These are phyloP conservation scores for Keithomyces neogunnii DNA, from an alignment of 2,329 filamentous ascomycete species.

Conservation along the genomic window DNA sequence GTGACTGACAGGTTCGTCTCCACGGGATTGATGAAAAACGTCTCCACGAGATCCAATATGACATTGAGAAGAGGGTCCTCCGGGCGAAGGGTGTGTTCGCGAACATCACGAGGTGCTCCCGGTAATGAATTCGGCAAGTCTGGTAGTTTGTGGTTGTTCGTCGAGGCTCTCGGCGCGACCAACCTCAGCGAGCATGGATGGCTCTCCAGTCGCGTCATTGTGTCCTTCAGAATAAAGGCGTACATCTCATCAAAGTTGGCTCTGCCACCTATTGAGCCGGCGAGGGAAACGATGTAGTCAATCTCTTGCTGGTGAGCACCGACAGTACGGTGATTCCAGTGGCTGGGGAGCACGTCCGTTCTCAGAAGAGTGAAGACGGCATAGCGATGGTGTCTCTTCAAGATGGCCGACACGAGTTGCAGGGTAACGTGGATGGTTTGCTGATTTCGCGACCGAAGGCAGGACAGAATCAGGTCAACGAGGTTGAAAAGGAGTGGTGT, in stretches of 20 bases:
- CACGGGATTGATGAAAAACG: conserved; percentile 83
- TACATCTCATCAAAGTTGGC: conserved; percentile 67
- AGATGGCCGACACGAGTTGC: conserved; percentile 75
- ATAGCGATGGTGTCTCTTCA: conserved; percentile 82
- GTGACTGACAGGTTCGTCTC: conserved; percentile 87
- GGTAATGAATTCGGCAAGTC: conserved; percentile 47
- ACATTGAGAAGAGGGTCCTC: conserved; percentile 58
- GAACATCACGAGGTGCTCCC: conserved; percentile 52
- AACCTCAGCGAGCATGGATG: conserved; percentile 65
- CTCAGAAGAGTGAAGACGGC: conserved; percentile 69
- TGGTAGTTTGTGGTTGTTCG: conserved; percentile 48
- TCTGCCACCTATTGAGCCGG: conserved; percentile 58
- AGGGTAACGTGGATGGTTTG: conserved; percentile 88
- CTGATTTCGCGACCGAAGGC: conserved; percentile 72
- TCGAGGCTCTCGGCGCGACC: conserved; percentile 52
- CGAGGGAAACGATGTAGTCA: conserved; percentile 60
- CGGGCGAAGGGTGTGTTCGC: conserved; percentile 51
- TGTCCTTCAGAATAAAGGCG: conserved; percentile 63
- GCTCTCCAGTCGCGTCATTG: conserved; percentile 57
- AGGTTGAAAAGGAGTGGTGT: conserved; percentile 89
- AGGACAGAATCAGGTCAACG: conserved; percentile 81
- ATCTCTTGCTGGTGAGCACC: conserved; percentile 70
- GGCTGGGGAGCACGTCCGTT: conserved; percentile 49
- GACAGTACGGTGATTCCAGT: conserved; percentile 52
- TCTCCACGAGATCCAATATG: conserved; percentile 61